Percentiles rank a stretch among this genome's conserved stretches.
These are phyloP conservation scores for Aspergillus sp. DNA, from an alignment of 2,329 filamentous ascomycete species.

Conservation along the genomic window DNA sequence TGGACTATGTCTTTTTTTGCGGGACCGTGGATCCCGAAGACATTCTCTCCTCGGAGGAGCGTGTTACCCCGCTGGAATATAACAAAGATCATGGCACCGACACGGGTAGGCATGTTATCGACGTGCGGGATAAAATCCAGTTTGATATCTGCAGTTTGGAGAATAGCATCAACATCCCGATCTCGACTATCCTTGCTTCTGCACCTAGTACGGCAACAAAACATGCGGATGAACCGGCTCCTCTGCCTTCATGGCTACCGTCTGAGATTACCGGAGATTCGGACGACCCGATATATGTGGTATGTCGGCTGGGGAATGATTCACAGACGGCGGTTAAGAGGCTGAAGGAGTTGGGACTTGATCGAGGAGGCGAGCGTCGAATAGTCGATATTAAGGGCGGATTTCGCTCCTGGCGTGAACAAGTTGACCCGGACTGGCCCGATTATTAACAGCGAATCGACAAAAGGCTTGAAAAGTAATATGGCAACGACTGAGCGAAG, in stretches of 20 bases:
- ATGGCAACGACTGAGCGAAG: neutral
- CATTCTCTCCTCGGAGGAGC: constrained; percentile 62
- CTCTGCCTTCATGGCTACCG: constrained; percentile 30
- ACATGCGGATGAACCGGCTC: neutral
- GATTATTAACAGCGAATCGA: constrained; percentile 31
- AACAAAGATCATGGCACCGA: constrained; percentile 23
- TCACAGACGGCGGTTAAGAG: constrained; percentile 47
- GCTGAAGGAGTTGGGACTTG: constrained; percentile 41
- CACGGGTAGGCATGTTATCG: constrained; percentile 56
- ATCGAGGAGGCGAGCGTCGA: constrained; percentile 32
- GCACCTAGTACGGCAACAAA: constrained; percentile 1
- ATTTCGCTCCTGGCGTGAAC: constrained; percentile 42
- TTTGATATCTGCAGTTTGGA: constrained; percentile 76
- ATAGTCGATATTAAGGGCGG: constrained; percentile 46
- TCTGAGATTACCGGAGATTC: constrained; percentile 23
- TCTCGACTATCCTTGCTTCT: constrained; percentile 40
- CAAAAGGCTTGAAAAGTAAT: neutral
- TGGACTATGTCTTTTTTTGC: constrained; percentile 88
- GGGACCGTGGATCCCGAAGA: constrained; percentile 60
- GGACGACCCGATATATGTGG: constrained; percentile 41
- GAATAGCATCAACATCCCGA: constrained; percentile 65
- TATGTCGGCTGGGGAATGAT: constrained; percentile 52
- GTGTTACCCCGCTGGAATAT: constrained; percentile 67
- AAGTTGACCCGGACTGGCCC: constrained; percentile 43
- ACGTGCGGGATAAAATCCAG: constrained; percentile 81